Evolutionary conservation across 495 filamentous ascomycete species (phyloP).

Genomic region (Tuber borchii): DNA sequence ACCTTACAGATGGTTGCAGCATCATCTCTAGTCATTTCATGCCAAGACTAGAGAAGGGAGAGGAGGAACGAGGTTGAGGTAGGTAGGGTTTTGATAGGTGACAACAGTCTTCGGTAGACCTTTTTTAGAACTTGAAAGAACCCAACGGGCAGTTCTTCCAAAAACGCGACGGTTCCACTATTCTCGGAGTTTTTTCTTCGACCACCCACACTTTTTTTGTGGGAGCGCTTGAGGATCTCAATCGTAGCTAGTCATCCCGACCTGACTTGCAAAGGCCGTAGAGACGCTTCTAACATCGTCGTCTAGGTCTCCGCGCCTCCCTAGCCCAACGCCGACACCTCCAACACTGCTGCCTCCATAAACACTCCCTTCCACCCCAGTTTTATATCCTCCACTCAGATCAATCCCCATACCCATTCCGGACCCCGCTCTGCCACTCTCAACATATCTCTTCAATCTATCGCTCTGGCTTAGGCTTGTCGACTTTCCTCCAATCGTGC

Average conservation of each 20-base stretch:
- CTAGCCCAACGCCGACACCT: conserved; percentile 46
- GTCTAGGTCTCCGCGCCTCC: conserved; percentile 50
- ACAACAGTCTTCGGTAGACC: conserved; percentile 2
- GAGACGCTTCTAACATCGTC: conserved; percentile 94
- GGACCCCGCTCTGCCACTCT: conserved; percentile 55
- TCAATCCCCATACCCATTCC: conserved; percentile 41
- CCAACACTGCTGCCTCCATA: conserved; percentile 62
- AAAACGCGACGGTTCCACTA: conserved; percentile 31
- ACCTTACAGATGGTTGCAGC: neutral
- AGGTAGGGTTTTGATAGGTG: conserved; percentile 3
- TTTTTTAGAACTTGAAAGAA: conserved; percentile 18
- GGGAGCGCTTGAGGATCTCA: conserved; percentile 50
- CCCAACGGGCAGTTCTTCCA: conserved; percentile 27
- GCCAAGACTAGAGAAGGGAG: neutral
- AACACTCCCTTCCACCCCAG: conserved; percentile 54
- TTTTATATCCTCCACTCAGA: conserved; percentile 50
- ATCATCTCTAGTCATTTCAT: neutral
- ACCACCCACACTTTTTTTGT: conserved; percentile 14
- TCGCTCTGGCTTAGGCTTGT: conserved; percentile 79
- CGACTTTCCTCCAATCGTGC: conserved; percentile 51
- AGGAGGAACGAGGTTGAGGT: conserved; percentile 2
- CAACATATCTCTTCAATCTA: conserved; percentile 79
- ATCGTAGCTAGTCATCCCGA: conserved; percentile 77
- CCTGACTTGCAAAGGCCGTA: conserved; percentile 91
- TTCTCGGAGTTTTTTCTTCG: conserved; percentile 7